A percentile compares a stretch with the other conserved stretches of the same genome.
phyloP scores from a whole-genome alignment of 208 protist genomes.

The Leishmania major region DNA sequence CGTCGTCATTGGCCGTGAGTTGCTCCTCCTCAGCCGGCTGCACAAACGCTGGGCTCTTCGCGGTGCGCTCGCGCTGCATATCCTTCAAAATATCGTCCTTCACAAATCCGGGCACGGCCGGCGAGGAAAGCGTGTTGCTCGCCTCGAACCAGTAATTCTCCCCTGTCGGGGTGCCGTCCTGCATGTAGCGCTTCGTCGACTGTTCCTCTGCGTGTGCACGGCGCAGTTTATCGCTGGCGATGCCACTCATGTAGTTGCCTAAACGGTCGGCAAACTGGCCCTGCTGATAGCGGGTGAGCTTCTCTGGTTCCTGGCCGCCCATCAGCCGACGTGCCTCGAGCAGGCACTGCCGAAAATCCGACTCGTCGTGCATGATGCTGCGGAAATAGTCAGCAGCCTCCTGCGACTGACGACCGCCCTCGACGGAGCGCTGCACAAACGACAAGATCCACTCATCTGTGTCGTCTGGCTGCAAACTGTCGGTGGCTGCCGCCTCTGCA shows the following conservation, averaged over 20 bases:
- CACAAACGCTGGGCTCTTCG: conserved; percentile 63
- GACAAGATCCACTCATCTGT: conserved; percentile 43
- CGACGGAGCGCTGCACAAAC: conserved; percentile 47
- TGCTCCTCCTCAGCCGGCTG: conserved; percentile 44
- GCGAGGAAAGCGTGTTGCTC: conserved; percentile 62
- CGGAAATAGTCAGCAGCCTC: conserved; percentile 73
- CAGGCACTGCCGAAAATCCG: conserved; percentile 59
- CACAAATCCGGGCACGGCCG: conserved; percentile 58
- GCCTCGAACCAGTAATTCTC: conserved; percentile 91
- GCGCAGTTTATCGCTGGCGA: conserved; percentile 61
- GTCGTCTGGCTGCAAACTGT: conserved; percentile 31
- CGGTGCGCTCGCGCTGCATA: conserved; percentile 55
- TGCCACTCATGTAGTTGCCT: conserved; percentile 48
- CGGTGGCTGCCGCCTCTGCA: background rate
- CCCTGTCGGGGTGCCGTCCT: conserved; percentile 80
- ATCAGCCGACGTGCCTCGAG: conserved; percentile 61
- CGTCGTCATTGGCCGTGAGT: conserved; percentile 38
- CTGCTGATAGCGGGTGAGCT: conserved; percentile 72
- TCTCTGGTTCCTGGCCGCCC: conserved; percentile 62
- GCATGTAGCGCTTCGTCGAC: conserved; percentile 54
- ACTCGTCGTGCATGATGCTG: conserved; percentile 55
- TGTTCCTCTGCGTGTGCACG: conserved; percentile 57
- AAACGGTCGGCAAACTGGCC: conserved; percentile 68
- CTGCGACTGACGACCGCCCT: conserved; percentile 40
- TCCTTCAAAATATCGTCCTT: conserved; percentile 83